Conservation (phyloP, 164 flowering plant genomes). For the Kalanchoe fedtschenkoi region DNA sequence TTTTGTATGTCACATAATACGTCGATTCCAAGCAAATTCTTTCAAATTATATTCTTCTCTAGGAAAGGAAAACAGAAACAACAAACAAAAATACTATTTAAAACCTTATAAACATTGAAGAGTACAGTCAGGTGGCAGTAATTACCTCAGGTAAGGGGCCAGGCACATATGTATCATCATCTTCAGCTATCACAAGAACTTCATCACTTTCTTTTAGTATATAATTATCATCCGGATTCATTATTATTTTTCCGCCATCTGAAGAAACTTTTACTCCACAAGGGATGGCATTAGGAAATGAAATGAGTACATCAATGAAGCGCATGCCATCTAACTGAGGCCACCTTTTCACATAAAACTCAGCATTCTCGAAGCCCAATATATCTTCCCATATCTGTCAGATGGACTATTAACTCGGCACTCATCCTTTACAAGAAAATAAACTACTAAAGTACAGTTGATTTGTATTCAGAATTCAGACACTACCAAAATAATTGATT, state of each 20-base stretch:
- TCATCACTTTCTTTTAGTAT: conserved; percentile 76
- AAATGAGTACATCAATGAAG: conserved; percentile 61
- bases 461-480: too few relatives aligned
- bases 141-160: conserved; percentile 66
- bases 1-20: too few relatives aligned
- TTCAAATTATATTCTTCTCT: not conserved
- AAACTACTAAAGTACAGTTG: not conserved
- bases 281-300: conserved; percentile 92
- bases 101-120: not conserved
- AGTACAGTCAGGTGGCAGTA: conserved; percentile 1
- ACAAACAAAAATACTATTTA: not conserved
- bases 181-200: conserved; percentile 88
- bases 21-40: not conserved
- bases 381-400: conserved; percentile 94
- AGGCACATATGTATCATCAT: conserved; percentile 82
- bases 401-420: not conserved
- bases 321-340: conserved; percentile 64
- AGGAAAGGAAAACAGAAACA: not conserved
- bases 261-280: conserved; percentile 87
- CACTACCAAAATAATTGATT: too few relatives aligned
- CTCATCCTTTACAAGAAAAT: not conserved
- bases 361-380: conserved; percentile 93
- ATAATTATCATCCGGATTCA: conserved; percentile 75
- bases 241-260: conserved; percentile 62
- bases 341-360: conserved; percentile 92